phyloP scores from a whole-genome alignment of 2,329 filamentous ascomycete genomes.

The Paecilomyces fulvus region DNA sequence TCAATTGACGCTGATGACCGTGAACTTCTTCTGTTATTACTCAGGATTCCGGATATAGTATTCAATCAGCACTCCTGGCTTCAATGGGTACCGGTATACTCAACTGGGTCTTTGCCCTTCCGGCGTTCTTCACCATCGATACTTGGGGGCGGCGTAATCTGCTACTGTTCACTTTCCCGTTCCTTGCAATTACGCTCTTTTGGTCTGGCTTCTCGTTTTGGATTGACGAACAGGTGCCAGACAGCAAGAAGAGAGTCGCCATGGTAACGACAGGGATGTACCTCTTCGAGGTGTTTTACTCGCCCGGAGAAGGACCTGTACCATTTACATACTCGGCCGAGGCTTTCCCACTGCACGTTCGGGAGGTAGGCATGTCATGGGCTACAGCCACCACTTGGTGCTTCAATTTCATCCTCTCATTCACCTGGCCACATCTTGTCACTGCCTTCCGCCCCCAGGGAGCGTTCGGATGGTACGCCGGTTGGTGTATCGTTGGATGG shows the following conservation, averaged over 20 bases:
- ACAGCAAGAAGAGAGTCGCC: constrained; percentile 27
- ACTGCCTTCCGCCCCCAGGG: constrained; percentile 44
- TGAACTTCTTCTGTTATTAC: no score
- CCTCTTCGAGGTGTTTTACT: constrained; percentile 46
- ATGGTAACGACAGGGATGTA: constrained; percentile 37
- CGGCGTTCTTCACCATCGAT: constrained; percentile 58
- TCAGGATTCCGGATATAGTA: constrained; percentile 43
- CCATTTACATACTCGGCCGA: constrained; percentile 60
- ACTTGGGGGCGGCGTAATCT: constrained; percentile 57
- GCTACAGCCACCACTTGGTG: constrained; percentile 49
- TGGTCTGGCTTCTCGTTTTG: constrained; percentile 46
- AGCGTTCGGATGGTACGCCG: constrained; percentile 51
- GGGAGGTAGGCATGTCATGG: constrained; percentile 54
- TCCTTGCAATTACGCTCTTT: constrained; percentile 45
- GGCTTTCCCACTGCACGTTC: constrained; percentile 54
- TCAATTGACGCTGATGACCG: no score
- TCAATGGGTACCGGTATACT: constrained; percentile 58
- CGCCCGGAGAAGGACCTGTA: constrained; percentile 52
- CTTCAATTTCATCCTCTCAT: constrained; percentile 47
- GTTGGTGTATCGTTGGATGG: constrained; percentile 47
- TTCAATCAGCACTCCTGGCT: constrained; percentile 47
- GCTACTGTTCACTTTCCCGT: constrained; percentile 54
- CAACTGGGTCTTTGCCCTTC: constrained; percentile 58
- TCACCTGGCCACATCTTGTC: constrained; percentile 45
- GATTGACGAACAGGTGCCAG: constrained; percentile 27